These are phyloP conservation scores for Phalaenopsis hybrid DNA, from an alignment of 116 monocot species.

Conservation along the genomic window DNA sequence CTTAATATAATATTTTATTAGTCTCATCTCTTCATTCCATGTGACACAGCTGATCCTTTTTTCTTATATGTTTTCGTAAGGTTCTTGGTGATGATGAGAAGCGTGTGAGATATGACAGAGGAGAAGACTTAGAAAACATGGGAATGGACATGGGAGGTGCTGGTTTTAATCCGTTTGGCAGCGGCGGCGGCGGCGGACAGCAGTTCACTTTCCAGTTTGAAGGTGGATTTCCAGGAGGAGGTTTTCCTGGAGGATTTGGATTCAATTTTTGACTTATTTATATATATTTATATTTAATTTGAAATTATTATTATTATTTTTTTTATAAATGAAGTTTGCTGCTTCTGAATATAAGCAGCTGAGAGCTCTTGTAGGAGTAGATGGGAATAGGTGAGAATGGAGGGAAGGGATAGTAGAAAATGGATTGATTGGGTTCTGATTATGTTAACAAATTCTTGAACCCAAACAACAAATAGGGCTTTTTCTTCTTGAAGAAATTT, in stretches of 20 bases:
- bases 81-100: too few species aligned
- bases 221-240: conserved; percentile 81
- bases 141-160: conserved; percentile 62
- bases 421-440: background rate
- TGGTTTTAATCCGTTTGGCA: conserved; percentile 69
- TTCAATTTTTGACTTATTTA: conserved; percentile 50
- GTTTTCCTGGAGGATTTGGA: conserved; percentile 62
- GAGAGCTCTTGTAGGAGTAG: too few species aligned
- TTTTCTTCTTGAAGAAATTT: too few species aligned
- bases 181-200: conserved; percentile 47
- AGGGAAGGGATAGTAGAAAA: background rate
- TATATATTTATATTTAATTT: background rate
- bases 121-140: conserved; percentile 26
- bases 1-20: too few species aligned
- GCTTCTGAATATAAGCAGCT: too few species aligned
- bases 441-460: too few species aligned
- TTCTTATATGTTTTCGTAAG: background rate
- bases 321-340: too few species aligned
- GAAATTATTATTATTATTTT: too few species aligned
- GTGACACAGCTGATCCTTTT: background rate
- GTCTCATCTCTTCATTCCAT: too few species aligned
- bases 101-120: too few species aligned
- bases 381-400: background rate
- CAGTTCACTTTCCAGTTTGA: conserved; percentile 92
- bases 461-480: too few species aligned